Evolutionary conservation across 2,329 filamentous ascomycete species (phyloP), one percentile per base, ranked within the genome.

Genomic region (Fusarium brachygibbosum): DNA sequence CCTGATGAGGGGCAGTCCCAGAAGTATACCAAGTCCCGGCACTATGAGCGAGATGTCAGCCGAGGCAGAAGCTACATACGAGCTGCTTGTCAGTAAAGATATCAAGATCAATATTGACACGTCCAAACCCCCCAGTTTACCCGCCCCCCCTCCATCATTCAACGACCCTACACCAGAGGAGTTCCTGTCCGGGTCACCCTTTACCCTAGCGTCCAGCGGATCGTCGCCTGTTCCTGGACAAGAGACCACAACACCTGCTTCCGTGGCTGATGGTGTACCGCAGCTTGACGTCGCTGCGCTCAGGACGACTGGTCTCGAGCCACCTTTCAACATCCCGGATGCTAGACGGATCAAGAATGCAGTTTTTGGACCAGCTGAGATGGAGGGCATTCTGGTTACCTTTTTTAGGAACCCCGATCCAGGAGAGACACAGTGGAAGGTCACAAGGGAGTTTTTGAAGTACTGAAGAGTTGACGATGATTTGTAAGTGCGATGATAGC

Each of bases 311-410:
- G 42, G 34, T 1, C 62, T 76, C 0, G 71, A 74, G 13, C 32
- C 76, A 12, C 78, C 77, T 0, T 80, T 74, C 45, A 72, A 74
- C 9, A 55, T 80, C 0, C 63, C 72, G 0, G 75, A 79, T 46
- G 31, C 44, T 1, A 48, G 58, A 2, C 71, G 79, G 7, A 69
- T 80, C 3, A 77, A 79, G 45, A 80, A 78, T 25, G 62, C 72
- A 2, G 21, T 76, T 0, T 76, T 80, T 19, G 76, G 76, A 2
- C 64, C 68, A 2, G 59, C 62, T 6, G 72, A 75, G 17, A 45
- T 68, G 6, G 58, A 58, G 3, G 76, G 77, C 0, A 69, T 75
- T 11, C 78, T 74, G 73, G 44, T 72, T 0, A 79, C 77, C 3
- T 63, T 76, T 29, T 79, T 79, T 17, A 63, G 68, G 19, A 66